These are phyloP conservation scores for Vitis riparia DNA, from an alignment of 164 flowering plant genomes.

Conservation along the genomic window DNA sequence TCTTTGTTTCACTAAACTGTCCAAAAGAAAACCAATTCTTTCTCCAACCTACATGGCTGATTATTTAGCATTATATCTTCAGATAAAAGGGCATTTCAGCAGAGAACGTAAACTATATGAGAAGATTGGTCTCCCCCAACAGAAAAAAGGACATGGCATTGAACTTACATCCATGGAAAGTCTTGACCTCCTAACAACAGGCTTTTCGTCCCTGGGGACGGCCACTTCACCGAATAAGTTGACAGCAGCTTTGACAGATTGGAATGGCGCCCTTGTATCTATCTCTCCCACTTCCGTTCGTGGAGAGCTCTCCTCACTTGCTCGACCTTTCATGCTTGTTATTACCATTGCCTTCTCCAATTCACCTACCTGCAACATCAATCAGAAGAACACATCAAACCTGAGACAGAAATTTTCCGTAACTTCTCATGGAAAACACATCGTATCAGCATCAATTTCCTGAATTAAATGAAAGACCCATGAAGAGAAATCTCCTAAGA, in stretches of 20 bases:
- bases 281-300: constrained; percentile 53
- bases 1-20: no score
- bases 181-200: constrained; percentile 20
- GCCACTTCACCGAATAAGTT: constrained; percentile 49
- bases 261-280: constrained; percentile 65
- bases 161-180: constrained; percentile 37
- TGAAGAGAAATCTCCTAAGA: no score
- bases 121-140: no score
- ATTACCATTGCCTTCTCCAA: constrained; percentile 6
- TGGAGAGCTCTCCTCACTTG: constrained; percentile 22
- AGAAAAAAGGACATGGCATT: neutral
- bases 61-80: no score
- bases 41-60: no score
- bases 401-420: no score
- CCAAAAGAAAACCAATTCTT: no score
- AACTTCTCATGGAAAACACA: no score
- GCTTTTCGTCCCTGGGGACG: constrained; percentile 12
- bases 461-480: no score
- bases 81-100: no score
- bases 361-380: no score
- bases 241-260: constrained; percentile 63
- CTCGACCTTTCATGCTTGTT: constrained; percentile 7
- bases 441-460: no score
- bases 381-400: neutral
- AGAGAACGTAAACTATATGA: neutral